Conservation (phyloP, 441 rosid genomes). For the Erodium trifolium region DNA sequence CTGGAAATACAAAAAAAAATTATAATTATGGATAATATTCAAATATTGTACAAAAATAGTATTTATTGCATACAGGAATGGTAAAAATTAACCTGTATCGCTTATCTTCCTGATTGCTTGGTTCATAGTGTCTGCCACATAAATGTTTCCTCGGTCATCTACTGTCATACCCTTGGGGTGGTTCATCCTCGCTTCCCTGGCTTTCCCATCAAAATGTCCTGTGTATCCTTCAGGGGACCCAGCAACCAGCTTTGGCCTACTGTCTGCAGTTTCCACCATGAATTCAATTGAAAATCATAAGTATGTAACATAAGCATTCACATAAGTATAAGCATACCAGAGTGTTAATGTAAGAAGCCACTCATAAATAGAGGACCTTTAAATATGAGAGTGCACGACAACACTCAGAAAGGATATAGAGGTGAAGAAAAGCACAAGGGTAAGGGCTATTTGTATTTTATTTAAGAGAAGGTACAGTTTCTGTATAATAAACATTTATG, state of each 20-base stretch:
- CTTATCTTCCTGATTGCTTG: conserved; percentile 94
- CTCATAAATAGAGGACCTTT: background rate
- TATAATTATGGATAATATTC: conserved; percentile 1
- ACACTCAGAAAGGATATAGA: background rate
- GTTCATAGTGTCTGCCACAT: conserved; percentile 83
- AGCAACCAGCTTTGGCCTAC: conserved; percentile 73
- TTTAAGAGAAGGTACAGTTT: background rate
- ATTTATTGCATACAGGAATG: background rate
- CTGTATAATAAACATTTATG: background rate
- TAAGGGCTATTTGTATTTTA: background rate
- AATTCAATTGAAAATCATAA: no score
- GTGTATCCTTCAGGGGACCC: conserved; percentile 82
- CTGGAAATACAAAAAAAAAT: conserved; percentile 24
- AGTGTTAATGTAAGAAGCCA: background rate
- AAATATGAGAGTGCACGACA: background rate
- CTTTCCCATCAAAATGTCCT: conserved; percentile 84
- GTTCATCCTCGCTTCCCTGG: conserved; percentile 72
- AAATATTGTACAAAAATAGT: background rate
- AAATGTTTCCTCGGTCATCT: conserved; percentile 86
- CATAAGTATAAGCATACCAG: conserved; percentile 2
- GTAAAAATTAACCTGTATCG: conserved; percentile 41
- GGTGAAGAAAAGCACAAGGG: background rate
- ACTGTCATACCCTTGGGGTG: conserved; percentile 77
- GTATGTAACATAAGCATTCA: background rate
- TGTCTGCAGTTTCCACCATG: conserved; percentile 34